Evolutionary conservation across 1,284 basidiomycete species (phyloP), one percentile per base, ranked within the genome.

Genomic region (Polyporus tsugae): DNA sequence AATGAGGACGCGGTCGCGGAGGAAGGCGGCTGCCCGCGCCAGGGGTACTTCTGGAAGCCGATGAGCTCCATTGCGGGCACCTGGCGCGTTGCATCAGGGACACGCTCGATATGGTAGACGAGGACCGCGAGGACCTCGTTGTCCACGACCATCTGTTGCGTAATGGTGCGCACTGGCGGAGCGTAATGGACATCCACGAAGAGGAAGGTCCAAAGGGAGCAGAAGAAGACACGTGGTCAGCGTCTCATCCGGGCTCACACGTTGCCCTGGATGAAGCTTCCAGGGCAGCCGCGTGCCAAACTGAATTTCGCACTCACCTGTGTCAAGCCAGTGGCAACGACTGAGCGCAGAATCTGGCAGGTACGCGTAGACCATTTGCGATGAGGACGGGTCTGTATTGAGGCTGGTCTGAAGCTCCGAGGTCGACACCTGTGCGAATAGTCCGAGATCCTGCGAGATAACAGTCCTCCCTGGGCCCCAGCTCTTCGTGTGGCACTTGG

Each of bases 81-180:
- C 25, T 62, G 79, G 68, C 78, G 75, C 69, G 82, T 79, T 53
- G 82, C 82, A 75, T 80, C 80, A 71, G 79, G 79, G 25, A 76
- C 70, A 76, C 89, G 86, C 73, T 90, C 87, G 71, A 94, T 80
- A 71, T 91, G 87, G 78, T 92, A 93, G 59, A 89, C 83, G 72
- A 92, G 80, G 71, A 86, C 86, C 58, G 91, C 85, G 59, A 91
- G 79, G 19, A 87, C 84, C 71, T 86, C 83, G 71, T 85, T 85
- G 79, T 92, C 90, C 68, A 88, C 84, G 66, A 87, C 80, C 70
- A 93, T 82, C 80, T 92, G 87, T 80, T 93, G 91, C 41, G 87
- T 87, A 75, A 94, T 84, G 53, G 79, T 86, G 67, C 83, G 77
- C 73, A 80, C 89, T 89, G 77, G 72, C 75, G 69, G 52, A 62